Percentiles rank a stretch among this genome's conserved stretches.
phyloP scores from a whole-genome alignment of 371 early-diverging fungal species.

The Zychaea mexicana region DNA sequence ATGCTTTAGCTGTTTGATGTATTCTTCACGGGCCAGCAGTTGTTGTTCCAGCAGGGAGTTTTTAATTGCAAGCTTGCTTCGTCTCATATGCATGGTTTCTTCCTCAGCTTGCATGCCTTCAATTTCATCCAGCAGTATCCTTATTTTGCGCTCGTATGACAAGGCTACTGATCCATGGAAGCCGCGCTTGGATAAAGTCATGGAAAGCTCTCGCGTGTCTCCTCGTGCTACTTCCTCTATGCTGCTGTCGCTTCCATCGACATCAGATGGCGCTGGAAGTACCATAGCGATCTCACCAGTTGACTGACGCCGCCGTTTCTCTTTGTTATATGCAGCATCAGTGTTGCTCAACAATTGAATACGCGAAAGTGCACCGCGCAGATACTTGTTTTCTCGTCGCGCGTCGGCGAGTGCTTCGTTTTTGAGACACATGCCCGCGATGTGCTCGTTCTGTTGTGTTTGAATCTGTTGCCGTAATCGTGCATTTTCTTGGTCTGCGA shows the following conservation, averaged over 20 bases:
- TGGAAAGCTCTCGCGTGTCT: neutral
- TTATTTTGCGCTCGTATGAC: slow-evolving; percentile 12
- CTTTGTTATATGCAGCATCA: neutral
- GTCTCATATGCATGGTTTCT: neutral
- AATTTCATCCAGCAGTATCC: slow-evolving; percentile 17
- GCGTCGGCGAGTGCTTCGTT: neutral
- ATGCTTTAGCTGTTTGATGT: slow-evolving; percentile 14
- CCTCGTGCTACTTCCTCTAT: too few species aligned
- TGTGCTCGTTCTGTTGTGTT: neutral
- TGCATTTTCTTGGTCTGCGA: neutral
- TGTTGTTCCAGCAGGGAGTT: slow-evolving; percentile 8
- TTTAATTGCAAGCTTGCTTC: neutral
- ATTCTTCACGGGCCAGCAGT: slow-evolving; percentile 8
- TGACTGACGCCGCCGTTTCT: slow-evolving; percentile 6
- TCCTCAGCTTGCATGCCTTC: slow-evolving; percentile 16
- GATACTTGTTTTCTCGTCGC: slow-evolving; percentile 4
- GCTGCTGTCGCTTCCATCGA: neutral
- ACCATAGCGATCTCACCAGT: neutral
- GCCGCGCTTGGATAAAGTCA: neutral
- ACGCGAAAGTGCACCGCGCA: slow-evolving; percentile 4
- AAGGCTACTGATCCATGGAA: neutral
- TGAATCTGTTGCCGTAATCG: slow-evolving; percentile 6
- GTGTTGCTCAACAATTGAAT: neutral
- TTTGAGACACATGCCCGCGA: neutral
- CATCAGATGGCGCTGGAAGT: neutral